These are phyloP conservation scores for Plasmodium berghei DNA, from an alignment of 169 alveolate genomes.

Conservation along the genomic window DNA sequence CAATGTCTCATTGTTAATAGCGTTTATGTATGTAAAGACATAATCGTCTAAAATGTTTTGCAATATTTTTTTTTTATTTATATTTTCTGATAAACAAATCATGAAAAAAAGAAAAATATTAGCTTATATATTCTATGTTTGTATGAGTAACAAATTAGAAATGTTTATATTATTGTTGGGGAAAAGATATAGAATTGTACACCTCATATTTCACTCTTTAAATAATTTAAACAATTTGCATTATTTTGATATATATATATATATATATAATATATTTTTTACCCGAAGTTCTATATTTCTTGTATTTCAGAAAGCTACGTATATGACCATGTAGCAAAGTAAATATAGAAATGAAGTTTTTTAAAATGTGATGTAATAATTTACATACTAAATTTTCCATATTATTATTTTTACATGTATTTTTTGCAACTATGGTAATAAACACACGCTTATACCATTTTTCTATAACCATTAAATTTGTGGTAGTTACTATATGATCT, in stretches of 20 bases:
- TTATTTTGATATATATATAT: too few species aligned
- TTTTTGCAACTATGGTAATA: slow-evolving; percentile 40
- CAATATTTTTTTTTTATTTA: slow-evolving; percentile 34
- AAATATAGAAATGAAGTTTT: slow-evolving; percentile 56
- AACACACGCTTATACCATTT: slow-evolving; percentile 52
- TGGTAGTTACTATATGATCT: slow-evolving; percentile 55
- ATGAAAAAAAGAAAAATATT: not conserved
- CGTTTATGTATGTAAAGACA: slow-evolving; percentile 51
- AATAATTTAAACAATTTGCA: too few species aligned
- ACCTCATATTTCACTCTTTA: not conserved
- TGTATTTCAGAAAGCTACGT: slow-evolving; percentile 44
- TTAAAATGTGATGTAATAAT: slow-evolving; percentile 33
- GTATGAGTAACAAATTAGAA: not conserved
- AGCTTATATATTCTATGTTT: not conserved
- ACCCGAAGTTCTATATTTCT: slow-evolving; percentile 62
- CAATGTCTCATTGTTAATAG: slow-evolving; percentile 53
- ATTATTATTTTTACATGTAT: slow-evolving; percentile 32
- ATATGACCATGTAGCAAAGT: slow-evolving; percentile 67
- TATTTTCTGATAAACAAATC: slow-evolving; percentile 18
- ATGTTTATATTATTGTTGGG: not conserved
- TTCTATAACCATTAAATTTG: slow-evolving; percentile 43
- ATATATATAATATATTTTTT: not conserved
- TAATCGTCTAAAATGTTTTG: slow-evolving; percentile 58
- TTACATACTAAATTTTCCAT: slow-evolving; percentile 60
- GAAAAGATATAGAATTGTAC: not conserved